Evolutionary conservation across 1,284 basidiomycete species (phyloP), one percentile per base, ranked within the genome.

Genomic region (Ganoderma multipileum): DNA sequence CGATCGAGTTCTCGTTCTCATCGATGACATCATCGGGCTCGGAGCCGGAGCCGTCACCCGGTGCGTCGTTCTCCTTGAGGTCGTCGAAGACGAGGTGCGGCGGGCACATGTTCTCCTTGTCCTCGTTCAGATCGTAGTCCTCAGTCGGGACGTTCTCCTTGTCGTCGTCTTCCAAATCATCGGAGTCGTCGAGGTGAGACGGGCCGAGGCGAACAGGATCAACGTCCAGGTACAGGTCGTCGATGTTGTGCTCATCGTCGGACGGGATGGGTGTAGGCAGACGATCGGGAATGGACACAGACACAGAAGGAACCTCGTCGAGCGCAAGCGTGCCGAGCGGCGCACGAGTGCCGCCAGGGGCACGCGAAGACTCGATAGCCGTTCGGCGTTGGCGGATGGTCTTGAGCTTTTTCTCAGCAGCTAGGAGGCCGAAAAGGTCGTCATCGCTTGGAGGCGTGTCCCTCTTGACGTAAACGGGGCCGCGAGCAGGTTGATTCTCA

Each of bases 361-460:
- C 69, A 8, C 67, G 63, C 7, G 71, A 70, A 28, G 64, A 64
- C 61, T 64, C 69, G 26, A 39, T 64, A 42, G 58, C 66, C 26
- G 54, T 61, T 26, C 64, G 68, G 36, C 63, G 63, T 42, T 69
- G 68, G 7, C 78, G 72, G 20, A 75, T 68, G 3, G 71, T 74
- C 72, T 81, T 83, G 59, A 84, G 64, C 26, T 79, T 78, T 36
- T 77, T 74, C 73, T 85, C 84, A 0, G 81, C 78, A 9, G 81
- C 83, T 23, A 84, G 71, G 33, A 85, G 80, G 0, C 84, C 84
- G 65, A 85, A 85, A 1, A 83, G 85, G 52, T 86, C 84, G 42
- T 78, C 75, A 23, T 71, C 69, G 60, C 64, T 74, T 55, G 52
- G 50, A 23, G 23, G 65, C 42, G 33, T 33, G 38, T 66, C 57